Evolutionary conservation across 75 land plant genomes (phyloP), one percentile per base, ranked within the genome.

Genomic region (Azolla pinnata): DNA sequence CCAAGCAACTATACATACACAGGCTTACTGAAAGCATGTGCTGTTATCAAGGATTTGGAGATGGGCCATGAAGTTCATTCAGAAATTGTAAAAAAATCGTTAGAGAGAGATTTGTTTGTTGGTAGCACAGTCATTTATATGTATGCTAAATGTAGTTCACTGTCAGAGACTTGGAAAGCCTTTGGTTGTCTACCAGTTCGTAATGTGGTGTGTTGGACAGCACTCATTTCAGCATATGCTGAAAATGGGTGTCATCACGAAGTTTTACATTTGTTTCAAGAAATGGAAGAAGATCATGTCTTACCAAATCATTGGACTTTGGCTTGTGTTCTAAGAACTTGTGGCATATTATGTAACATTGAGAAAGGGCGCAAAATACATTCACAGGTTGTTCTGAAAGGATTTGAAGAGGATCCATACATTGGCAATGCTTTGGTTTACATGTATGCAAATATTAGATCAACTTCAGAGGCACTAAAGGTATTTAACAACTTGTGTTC

Each of bases 151-250:
- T 79, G 88, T 38, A 64, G 85, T 0, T 33, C 1, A 0, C 24
- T 79, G 31, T 50, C n/a, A 24, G 67, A 68, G 49, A 85, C 85
- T 0, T n/a, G 60, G 25, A 2, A 12, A 16, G 66, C 71, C 56
- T 81, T 81, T 32, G 75, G 56, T 45, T 66, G 75, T 61, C 78
- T 81, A 59, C 21, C 56, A 51, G 57, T 55, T 19, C 73, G 65
- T 59, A 81, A 81, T 68, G 81, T 81, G 23, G 73, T 81, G 50
- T 65, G 64, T 28, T 80, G 79, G 75, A 80, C 79, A 29, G 79
- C 83, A 18, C 14, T 46, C 23, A 46, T 46, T 46, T 18, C 49
- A 46, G 49, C 23, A 46, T 46, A 4, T 46, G 49, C 21, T 3
- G 49, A 46, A 23, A 3, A 46, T 46, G 49, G 10, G 49, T 18